These are phyloP conservation scores for Mycena vulgaris DNA, from an alignment of 768 basidiomycete genomes.

Conservation along the genomic window DNA sequence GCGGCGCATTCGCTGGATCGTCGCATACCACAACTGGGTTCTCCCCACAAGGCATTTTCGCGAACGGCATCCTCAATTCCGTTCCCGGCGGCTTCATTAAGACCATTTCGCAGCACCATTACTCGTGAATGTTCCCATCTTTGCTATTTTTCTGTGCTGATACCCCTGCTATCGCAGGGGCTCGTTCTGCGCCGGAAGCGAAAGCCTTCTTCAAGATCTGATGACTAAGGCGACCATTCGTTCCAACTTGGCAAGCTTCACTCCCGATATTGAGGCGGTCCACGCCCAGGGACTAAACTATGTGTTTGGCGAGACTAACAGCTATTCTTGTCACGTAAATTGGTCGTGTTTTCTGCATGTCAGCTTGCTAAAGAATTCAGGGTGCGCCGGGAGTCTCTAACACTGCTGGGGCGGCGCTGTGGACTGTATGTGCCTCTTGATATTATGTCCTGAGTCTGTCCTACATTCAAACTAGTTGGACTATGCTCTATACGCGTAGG, in stretches of 20 bases:
- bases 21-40: conserved; percentile 64
- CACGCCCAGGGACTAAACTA: conserved; percentile 65
- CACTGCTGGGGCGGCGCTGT: conserved; percentile 76
- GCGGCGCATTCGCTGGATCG: conserved; percentile 66
- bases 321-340: conserved; percentile 59
- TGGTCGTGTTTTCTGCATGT: conserved; percentile 30
- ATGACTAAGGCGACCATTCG: conserved; percentile 75
- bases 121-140: conserved; percentile 39
- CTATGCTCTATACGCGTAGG: conserved; percentile 69
- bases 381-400: conserved; percentile 74
- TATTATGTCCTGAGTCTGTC: conserved; percentile 17
- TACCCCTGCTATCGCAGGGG: conserved; percentile 56
- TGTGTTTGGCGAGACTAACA: conserved; percentile 76
- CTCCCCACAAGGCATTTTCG: conserved; percentile 74
- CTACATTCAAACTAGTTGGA: conserved; percentile 55
- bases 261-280: conserved; percentile 68
- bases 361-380: conserved; percentile 38
- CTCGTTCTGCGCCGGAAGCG: conserved; percentile 70
- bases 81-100: conserved; percentile 65
- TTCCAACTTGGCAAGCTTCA: conserved; percentile 67
- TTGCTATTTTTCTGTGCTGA: conserved; percentile 19
- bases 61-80: conserved; percentile 64
- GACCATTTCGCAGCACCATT: conserved; percentile 71
- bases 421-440: conserved; percentile 53
- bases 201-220: conserved; percentile 70